These are phyloP conservation scores for Sutorius australiensis DNA, from an alignment of 768 basidiomycete species.

Conservation along the genomic window DNA sequence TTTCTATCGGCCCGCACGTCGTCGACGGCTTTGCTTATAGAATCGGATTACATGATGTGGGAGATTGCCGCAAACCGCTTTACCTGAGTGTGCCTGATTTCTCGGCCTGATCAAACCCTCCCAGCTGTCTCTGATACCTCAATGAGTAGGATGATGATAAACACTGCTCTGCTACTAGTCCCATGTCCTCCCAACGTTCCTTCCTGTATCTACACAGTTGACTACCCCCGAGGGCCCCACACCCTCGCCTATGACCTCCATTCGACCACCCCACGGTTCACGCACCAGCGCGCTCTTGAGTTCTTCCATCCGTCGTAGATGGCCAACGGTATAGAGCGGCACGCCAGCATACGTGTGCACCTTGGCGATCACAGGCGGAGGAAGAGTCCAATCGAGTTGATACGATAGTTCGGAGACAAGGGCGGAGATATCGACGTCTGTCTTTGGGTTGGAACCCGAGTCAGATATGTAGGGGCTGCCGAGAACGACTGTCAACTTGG, in stretches of 20 bases:
- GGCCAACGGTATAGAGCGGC: not conserved
- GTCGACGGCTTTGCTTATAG: too few species aligned
- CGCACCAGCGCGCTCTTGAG: not conserved
- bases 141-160: too few species aligned
- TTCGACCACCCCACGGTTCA: not conserved
- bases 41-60: too few species aligned
- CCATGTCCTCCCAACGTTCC: too few species aligned
- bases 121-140: too few species aligned
- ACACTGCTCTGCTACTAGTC: too few species aligned
- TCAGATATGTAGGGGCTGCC: not conserved
- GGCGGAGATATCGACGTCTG: not conserved
- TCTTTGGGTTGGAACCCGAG: not conserved
- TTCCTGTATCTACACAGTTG: not conserved
- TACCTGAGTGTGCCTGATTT: too few species aligned
- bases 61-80: too few species aligned
- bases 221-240: not conserved
- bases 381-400: not conserved
- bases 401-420: not conserved
- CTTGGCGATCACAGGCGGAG: not conserved
- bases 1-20: too few species aligned
- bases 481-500: not conserved
- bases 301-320: not conserved
- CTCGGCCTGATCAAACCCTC: too few species aligned
- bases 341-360: not conserved
- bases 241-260: not conserved